Evolutionary conservation across 2,329 filamentous ascomycete genomes (phyloP).

Genomic region (Aureobasidium pullulans): DNA sequence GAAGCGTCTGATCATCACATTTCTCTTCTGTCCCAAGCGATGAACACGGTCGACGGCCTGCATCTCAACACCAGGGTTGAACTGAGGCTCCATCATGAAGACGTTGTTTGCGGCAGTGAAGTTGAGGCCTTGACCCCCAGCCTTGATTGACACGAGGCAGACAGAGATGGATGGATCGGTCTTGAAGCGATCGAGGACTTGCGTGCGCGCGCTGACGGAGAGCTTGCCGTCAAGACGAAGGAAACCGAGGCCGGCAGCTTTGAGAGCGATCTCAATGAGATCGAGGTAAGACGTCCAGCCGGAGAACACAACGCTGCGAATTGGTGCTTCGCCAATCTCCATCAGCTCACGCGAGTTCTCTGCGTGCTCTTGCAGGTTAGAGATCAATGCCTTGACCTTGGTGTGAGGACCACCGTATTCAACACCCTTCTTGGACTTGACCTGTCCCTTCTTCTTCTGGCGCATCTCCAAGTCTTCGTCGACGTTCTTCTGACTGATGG

Average conservation of each 20-base stretch:
- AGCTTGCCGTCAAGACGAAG: constrained; percentile 88
- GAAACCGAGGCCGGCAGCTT: constrained; percentile 22
- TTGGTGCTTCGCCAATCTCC: constrained; percentile 54
- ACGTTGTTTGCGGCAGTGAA: constrained; percentile 78
- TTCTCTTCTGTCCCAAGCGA: constrained; percentile 80
- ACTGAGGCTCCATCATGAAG: constrained; percentile 97
- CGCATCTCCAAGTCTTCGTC: constrained; percentile 42
- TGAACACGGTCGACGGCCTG: constrained; percentile 94
- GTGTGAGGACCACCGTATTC: constrained; percentile 81
- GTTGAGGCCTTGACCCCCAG: constrained; percentile 86
- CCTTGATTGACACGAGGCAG: constrained; percentile 86
- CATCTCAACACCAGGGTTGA: constrained; percentile 89
- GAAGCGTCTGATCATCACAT: constrained; percentile 78
- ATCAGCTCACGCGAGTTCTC: constrained; percentile 54
- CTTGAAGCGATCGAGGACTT: constrained; percentile 70
- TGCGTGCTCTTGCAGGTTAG: constrained; percentile 61
- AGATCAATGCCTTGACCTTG: constrained; percentile 76
- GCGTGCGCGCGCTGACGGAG: constrained; percentile 64
- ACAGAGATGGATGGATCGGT: constrained; percentile 64
- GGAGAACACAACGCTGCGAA: constrained; percentile 82
- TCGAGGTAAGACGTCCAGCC: constrained; percentile 95
- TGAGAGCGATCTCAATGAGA: constrained; percentile 69
- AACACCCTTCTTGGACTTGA: constrained; percentile 51
- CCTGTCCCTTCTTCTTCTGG: constrained; percentile 33
- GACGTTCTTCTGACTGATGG: constrained; percentile 55